These are phyloP conservation scores for Macaranga tanarius DNA, from an alignment of 441 rosid genomes.

Conservation along the genomic window DNA sequence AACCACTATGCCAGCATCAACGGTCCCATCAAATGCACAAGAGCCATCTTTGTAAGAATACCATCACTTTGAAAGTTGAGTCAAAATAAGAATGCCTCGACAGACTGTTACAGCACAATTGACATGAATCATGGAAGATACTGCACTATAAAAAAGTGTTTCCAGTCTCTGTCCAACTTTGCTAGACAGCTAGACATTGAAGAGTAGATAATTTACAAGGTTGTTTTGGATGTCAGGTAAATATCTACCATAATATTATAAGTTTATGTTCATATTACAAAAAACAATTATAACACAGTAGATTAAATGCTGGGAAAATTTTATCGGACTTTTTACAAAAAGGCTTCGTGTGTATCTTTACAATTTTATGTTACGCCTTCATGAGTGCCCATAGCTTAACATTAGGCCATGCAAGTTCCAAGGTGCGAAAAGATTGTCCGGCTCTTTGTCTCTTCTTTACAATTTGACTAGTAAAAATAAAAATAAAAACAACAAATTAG, in stretches of 20 bases:
- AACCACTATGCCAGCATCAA: constrained; percentile 1
- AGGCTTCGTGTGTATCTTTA: constrained; percentile 13
- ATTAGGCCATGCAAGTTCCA: constrained; percentile 23
- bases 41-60: constrained; percentile 11
- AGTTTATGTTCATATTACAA: constrained; percentile 21
- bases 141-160: constrained; percentile 21
- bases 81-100: constrained; percentile 33
- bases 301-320: constrained; percentile 19
- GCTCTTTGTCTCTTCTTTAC: constrained; percentile 31
- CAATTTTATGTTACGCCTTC: constrained; percentile 24
- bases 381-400: constrained; percentile 28
- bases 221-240: constrained; percentile 39
- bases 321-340: constrained; percentile 4
- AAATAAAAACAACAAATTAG: too few species aligned
- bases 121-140: constrained; percentile 11
- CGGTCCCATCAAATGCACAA: constrained; percentile 23
- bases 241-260: constrained; percentile 25
- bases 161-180: constrained; percentile 24
- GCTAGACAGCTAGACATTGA: constrained; percentile 56
- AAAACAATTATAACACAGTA: not conserved
- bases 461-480: constrained; percentile 23
- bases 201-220: constrained; percentile 42
- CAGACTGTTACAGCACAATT: constrained; percentile 16
- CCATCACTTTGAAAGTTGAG: constrained; percentile 15
- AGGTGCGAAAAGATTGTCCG: not conserved